Percentiles rank a stretch among this genome's conserved stretches.
Conservation (phyloP, 768 basidiomycete species). For the Rhodotorula babjevae region DNA sequence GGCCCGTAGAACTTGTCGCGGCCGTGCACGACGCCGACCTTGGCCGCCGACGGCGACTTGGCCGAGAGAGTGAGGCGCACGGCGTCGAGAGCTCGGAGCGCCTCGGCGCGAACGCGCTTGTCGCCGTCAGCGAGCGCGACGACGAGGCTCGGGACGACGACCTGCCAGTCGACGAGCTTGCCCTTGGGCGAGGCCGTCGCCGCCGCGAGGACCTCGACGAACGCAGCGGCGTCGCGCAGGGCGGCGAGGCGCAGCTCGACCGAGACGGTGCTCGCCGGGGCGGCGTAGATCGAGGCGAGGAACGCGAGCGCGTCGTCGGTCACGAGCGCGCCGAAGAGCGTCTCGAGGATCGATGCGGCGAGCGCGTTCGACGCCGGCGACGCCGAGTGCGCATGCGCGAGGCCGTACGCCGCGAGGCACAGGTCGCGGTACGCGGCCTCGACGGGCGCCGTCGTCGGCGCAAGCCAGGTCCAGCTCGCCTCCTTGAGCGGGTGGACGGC, state of each 20-base stretch:
- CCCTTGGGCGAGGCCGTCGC: constrained; percentile 51
- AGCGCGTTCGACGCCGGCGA: constrained; percentile 5
- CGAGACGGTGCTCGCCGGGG: constrained; percentile 4
- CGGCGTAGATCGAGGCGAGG: constrained; percentile 66
- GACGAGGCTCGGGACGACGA: constrained; percentile 46
- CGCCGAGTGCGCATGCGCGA: constrained; percentile 62
- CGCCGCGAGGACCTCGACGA: constrained; percentile 66
- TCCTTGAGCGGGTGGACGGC: constrained; percentile 32
- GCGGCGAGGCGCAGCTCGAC: constrained; percentile 55
- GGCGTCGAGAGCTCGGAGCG: constrained; percentile 42
- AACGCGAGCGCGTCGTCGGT: constrained; percentile 67
- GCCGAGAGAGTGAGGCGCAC: constrained; percentile 12
- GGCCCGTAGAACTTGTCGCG: constrained; percentile 47
- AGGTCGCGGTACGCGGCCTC: constrained; percentile 57
- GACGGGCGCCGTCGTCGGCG: constrained; percentile 19
- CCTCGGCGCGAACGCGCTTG: constrained; percentile 45
- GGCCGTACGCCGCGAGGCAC: constrained; percentile 61
- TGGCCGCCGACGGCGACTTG: not conserved
- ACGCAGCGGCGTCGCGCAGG: constrained; percentile 70
- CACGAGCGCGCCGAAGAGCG: constrained; percentile 63
- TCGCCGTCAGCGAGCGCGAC: constrained; percentile 36
- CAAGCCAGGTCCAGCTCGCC: constrained; percentile 30
- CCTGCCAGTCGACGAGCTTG: constrained; percentile 48
- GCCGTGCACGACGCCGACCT: constrained; percentile 44
- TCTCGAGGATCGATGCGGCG: constrained; percentile 52